phyloP scores from a whole-genome alignment of 2,329 filamentous ascomycete species.

The Penicillium psychrosexuale region DNA sequence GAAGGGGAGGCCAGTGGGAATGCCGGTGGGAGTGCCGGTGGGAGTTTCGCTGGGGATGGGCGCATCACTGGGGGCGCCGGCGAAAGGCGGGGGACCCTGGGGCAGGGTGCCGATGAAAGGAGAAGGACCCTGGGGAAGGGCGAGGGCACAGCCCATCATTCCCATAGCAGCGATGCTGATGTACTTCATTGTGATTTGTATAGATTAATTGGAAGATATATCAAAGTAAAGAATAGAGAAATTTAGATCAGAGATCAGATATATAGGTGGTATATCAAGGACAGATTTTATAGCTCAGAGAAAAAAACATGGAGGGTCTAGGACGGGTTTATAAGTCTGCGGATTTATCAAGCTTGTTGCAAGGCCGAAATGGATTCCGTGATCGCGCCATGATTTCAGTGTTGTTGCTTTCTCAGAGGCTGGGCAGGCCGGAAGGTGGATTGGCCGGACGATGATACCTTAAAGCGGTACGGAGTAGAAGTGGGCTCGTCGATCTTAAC shows the following conservation, averaged over 20 bases:
- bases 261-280: constrained; percentile 3
- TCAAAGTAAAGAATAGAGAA: not conserved
- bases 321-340: constrained; percentile 15
- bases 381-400: constrained; percentile 19
- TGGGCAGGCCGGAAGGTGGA: not conserved
- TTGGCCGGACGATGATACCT: not conserved
- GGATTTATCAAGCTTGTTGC: not conserved
- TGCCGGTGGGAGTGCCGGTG: not conserved
- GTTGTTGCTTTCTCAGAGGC: constrained; percentile 4
- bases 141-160: constrained; percentile 25
- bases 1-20: not conserved
- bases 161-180: constrained; percentile 16
- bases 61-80: not conserved
- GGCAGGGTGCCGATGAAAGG: not conserved
- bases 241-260: not conserved
- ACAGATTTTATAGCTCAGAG: not conserved
- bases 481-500: constrained; percentile 15
- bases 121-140: constrained; percentile 15
- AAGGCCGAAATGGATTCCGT: constrained; percentile 9
- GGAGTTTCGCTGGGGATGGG: not conserved
- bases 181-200: constrained; percentile 19
- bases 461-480: not conserved
- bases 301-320: not conserved
- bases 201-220: not conserved
- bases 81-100: not conserved